Evolutionary conservation across 2,329 filamentous ascomycete species (phyloP).

Genomic region (Trichophyton rubrum): DNA sequence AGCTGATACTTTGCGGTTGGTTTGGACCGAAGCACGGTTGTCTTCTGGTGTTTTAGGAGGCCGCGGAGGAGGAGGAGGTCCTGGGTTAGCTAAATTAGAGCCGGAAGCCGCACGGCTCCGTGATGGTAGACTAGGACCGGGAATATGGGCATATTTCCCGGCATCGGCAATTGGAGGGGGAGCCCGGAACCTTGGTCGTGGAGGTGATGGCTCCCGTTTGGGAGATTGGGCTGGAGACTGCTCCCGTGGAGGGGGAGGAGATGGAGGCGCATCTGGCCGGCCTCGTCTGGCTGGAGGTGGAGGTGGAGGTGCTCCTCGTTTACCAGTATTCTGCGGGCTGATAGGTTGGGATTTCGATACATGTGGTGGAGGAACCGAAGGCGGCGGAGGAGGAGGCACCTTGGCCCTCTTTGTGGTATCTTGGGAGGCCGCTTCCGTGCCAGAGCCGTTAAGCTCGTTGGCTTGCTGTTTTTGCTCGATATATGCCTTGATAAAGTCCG

Average conservation of each 20-base stretch:
- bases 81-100: constrained; percentile 39
- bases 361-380: constrained; percentile 39
- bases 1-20: constrained; percentile 47
- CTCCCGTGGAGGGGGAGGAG: constrained; percentile 18
- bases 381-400: constrained; percentile 52
- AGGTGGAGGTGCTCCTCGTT: constrained; percentile 49
- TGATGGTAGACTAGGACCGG: constrained; percentile 35
- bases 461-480: constrained; percentile 47
- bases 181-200: constrained; percentile 61
- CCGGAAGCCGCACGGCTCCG: constrained; percentile 40
- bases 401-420: constrained; percentile 38
- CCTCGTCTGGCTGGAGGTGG: constrained; percentile 40
- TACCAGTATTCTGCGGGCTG: constrained; percentile 51
- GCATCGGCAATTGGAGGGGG: constrained; percentile 84
- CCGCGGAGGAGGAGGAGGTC: constrained; percentile 49
- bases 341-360: constrained; percentile 33
- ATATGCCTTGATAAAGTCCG: constrained; percentile 56
- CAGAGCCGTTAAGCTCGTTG: constrained; percentile 25
- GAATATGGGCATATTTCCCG: constrained; percentile 62
- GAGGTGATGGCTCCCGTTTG: constrained; percentile 59
- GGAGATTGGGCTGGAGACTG: constrained; percentile 48
- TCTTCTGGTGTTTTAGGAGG: constrained; percentile 59
- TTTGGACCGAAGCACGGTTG: constrained; percentile 50
- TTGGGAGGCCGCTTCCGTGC: constrained; percentile 27
- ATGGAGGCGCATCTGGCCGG: constrained; percentile 29